Evolutionary conservation across 768 basidiomycete genomes (phyloP), one percentile per base, ranked within the genome.

Genomic region (Russula dissimulans): DNA sequence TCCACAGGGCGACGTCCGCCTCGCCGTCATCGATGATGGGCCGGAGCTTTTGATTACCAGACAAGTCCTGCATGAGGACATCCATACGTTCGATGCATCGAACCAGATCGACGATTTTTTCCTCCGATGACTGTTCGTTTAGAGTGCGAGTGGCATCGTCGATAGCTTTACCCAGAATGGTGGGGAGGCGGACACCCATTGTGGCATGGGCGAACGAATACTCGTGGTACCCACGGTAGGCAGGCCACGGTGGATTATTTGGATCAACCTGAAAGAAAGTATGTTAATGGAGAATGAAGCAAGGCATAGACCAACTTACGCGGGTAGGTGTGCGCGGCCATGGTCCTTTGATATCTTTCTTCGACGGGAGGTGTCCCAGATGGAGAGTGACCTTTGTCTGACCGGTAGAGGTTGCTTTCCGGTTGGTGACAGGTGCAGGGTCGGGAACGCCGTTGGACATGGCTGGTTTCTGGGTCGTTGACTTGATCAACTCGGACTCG

Each of bases 181-280:
- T 95, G 2, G 95, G 95, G 29, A 97, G 82, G 49, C 95, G 86
- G n/a, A 88, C 85, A 62, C 91, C 90, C 94, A 97, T 97, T 4
- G 94, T 95, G 36, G 92, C 95, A 73, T 95, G 83, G 42, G 86
- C 87, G 68, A 91, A 91, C 0, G 86, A 90, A 70, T 85, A 89
- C 67, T 89, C 85, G 70, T 86, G 82, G 70, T 90, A 89, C 4
- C 87, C 87, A 45, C 89, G 84, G 72, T 82, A 90, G 0, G 88
- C 88, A 39, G 89, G 88, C 79, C 78, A 90, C 17, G 88, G 88
- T 10, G 88, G 88, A 74, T 90, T 89, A 71, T 90, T 89, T 36
- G 87, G 87, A 70, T 90, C 86, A 47, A 89, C 80, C 86, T 86
- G 46, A 10, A 17, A 32, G 32, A 18, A 36, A 22, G 38, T 4